Conservation (phyloP, 352 stramenopile genomes). For the Phytophthora quininea region DNA sequence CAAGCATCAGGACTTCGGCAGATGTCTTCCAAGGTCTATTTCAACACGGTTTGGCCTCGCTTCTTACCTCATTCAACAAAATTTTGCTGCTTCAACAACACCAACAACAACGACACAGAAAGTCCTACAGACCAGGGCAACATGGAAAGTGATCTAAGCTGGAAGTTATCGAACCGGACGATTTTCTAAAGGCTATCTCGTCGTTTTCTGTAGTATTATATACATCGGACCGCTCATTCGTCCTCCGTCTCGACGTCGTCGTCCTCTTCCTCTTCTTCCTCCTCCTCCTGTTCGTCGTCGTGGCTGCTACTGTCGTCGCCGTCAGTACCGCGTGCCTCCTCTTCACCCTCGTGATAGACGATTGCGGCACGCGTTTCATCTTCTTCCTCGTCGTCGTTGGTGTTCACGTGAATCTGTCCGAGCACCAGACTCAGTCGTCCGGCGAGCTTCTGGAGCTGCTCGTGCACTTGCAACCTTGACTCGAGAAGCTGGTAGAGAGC, state of each 20-base stretch:
- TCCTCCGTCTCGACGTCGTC: conserved; percentile 39
- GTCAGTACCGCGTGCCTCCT: conserved; percentile 42
- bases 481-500: conserved; percentile 87
- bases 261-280: conserved; percentile 49
- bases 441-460: conserved; percentile 84
- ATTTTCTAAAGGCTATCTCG: conserved; percentile 13
- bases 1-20: not conserved
- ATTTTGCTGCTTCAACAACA: not conserved
- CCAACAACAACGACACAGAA: not conserved
- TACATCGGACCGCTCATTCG: conserved; percentile 39
- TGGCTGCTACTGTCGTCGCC: conserved; percentile 51
- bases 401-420: conserved; percentile 82
- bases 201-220: conserved; percentile 66
- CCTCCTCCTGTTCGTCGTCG: conserved; percentile 55
- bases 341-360: conserved; percentile 72
- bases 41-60: not conserved
- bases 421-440: conserved; percentile 83
- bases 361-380: conserved; percentile 61
- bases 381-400: conserved; percentile 37
- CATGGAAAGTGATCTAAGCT: not conserved
- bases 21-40: not conserved
- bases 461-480: conserved; percentile 80
- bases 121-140: not conserved
- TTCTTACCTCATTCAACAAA: not conserved
- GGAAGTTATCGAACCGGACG: not conserved